Base-by-base conservation (phyloP, 306 rosid species). In the Lathyrus aphaca region DNA sequence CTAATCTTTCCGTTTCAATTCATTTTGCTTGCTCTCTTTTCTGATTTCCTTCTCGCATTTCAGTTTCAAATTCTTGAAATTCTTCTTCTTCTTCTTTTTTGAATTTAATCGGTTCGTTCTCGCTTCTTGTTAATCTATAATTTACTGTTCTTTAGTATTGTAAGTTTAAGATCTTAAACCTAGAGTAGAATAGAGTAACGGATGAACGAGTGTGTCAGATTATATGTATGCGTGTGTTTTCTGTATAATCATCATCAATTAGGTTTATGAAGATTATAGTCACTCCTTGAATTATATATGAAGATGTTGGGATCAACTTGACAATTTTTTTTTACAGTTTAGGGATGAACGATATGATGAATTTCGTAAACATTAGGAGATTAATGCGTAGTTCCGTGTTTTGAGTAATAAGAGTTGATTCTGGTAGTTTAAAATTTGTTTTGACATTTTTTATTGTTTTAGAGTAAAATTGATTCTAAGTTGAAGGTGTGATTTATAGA, bases 161-260 rank as follows among this genome's bases (percentile, higher is more conserved):
- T 3, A 13, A 55, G 6, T 13, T 55, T 14, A 13, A 55, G 62
- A 55, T 55, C 62, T 55, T 55, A 25, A 27, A 55, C 62, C 62
- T 55, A 25, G 23, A 10, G 58, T 51, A 51, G 35, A 53, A 2
- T 51, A 2, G 4, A 19, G 13, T 3, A 10, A 8, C 5, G 29
- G 15, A 9, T 49, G 27, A 11, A 0, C 13, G 16, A 53, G 4
- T 53, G 16, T 11, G 1, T 53, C 11, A 11, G 35, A 14, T 14
- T 21, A 23, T 12, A 23, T 21, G 15, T 19, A 10, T 51, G n/a
- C 17, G 17, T 48, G 23, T 10, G n/a, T 19, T 53, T 1, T 50
- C 9, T 50, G 14, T 50, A 50, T 50, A 5, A 50, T 50, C 5
- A 8, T 50, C 27, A 10, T 18, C 7, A 10, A 18, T 50, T 50